Evolutionary conservation across 1,139 yeast genomes (phyloP).

Genomic region (Hansenula lynferdii): DNA sequence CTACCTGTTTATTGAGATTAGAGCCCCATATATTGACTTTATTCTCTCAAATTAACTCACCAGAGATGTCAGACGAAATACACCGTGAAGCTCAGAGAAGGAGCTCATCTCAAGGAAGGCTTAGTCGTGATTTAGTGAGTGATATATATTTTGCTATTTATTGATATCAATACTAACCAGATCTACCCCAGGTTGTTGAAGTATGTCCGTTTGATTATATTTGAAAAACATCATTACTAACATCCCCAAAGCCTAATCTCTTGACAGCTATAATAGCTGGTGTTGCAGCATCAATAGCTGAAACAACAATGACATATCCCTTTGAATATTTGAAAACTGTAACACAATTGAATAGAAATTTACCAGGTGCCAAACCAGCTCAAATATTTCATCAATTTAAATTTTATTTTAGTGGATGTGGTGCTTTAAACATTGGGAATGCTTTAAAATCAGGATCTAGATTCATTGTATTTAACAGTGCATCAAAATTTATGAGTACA

Average conservation of each 20-base stretch:
- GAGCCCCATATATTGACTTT: too few relatives aligned
- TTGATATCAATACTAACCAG: background rate
- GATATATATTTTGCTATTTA: background rate
- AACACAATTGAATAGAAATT: slow-evolving; percentile 51
- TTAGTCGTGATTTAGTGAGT: slow-evolving; percentile 3
- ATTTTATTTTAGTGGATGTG: slow-evolving; percentile 67
- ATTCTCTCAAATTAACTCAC: too few relatives aligned
- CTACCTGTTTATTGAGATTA: too few relatives aligned
- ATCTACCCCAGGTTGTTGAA: background rate
- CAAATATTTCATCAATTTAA: slow-evolving; percentile 36
- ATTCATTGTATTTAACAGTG: slow-evolving; percentile 70
- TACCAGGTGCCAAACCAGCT: slow-evolving; percentile 35
- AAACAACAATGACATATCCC: slow-evolving; percentile 75
- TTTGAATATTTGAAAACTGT: slow-evolving; percentile 79
- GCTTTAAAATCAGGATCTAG: slow-evolving; percentile 69
- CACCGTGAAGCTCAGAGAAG: too few relatives aligned
- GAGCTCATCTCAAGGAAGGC: background rate
- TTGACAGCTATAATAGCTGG: slow-evolving; percentile 73
- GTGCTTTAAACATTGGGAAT: slow-evolving; percentile 76
- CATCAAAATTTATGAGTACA: slow-evolving; percentile 65
- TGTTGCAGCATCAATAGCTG: slow-evolving; percentile 65
- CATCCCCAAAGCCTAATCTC: slow-evolving; percentile 27
- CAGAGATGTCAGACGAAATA: too few relatives aligned
- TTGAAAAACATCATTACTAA: too few relatives aligned
- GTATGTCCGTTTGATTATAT: too few relatives aligned